These are phyloP conservation scores for Neltuma alba DNA, from an alignment of 306 rosid species.

Conservation along the genomic window DNA sequence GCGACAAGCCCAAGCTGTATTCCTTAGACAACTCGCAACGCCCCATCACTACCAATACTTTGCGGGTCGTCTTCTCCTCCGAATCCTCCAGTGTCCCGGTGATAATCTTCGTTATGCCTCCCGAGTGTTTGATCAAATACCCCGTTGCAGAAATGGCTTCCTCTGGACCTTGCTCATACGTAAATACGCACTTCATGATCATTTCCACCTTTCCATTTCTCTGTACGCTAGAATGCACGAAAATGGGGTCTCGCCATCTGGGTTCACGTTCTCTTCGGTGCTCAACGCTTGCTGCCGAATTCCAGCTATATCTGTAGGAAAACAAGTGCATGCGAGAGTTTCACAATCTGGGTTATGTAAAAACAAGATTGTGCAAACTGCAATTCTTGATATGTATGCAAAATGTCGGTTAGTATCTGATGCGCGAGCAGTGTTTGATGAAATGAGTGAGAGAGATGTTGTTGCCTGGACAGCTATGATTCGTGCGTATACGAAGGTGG, in stretches of 20 bases:
- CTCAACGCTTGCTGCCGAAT: conserved; percentile 67
- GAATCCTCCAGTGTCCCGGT: conserved; percentile 17
- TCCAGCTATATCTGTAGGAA: conserved; percentile 50
- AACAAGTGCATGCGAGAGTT: conserved; percentile 56
- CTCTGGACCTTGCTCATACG: conserved; percentile 69
- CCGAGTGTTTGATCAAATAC: conserved; percentile 64
- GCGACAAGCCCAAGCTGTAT: conserved; percentile 52
- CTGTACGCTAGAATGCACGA: conserved; percentile 63
- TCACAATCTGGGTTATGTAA: conserved; percentile 52
- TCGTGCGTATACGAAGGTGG: conserved; percentile 60
- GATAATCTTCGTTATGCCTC: conserved; percentile 58
- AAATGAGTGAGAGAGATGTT: conserved; percentile 62
- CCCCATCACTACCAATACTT: conserved; percentile 37
- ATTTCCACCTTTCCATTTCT: conserved; percentile 45
- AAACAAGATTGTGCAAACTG: conserved; percentile 67
- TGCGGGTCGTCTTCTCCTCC: conserved; percentile 43
- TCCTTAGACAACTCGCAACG: conserved; percentile 48
- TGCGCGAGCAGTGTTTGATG: conserved; percentile 59
- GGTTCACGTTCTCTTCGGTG: conserved; percentile 66
- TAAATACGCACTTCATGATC: conserved; percentile 39
- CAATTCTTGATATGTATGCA: conserved; percentile 67
- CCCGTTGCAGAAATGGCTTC: conserved; percentile 43
- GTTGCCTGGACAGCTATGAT: conserved; percentile 81
- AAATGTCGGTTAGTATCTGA: conserved; percentile 58
- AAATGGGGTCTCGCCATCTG: conserved; percentile 53